phyloP scores from a whole-genome alignment of 352 stramenopile species.

The Pythium brachiatum region DNA sequence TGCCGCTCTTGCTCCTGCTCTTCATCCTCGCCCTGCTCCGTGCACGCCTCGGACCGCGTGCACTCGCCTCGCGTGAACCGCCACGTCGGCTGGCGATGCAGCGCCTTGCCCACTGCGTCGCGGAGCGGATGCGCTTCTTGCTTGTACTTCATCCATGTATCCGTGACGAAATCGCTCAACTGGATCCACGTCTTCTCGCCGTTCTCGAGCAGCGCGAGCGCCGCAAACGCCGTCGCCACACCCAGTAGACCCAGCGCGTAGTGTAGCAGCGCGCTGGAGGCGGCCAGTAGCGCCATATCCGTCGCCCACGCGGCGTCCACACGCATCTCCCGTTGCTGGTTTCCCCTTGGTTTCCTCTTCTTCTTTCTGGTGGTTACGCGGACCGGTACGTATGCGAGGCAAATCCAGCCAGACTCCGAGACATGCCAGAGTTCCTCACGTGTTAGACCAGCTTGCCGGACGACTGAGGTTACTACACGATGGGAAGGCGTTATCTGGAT shows the following conservation, averaged over 20 bases:
- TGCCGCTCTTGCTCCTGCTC: background rate
- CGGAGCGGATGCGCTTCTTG: background rate
- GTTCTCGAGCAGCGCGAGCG: slow-evolving; percentile 22
- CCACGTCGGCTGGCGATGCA: slow-evolving; percentile 21
- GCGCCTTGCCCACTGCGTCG: background rate
- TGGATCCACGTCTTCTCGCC: background rate
- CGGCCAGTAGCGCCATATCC: slow-evolving; percentile 57
- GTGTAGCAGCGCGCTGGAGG: slow-evolving; percentile 59
- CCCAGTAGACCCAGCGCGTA: slow-evolving; percentile 61
- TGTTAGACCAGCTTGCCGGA: background rate
- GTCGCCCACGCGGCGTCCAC: slow-evolving; percentile 36
- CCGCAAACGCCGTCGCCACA: slow-evolving; percentile 36
- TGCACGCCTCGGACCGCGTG: slow-evolving; percentile 9
- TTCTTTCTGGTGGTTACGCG: background rate
- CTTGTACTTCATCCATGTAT: background rate
- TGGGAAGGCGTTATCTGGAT: background rate
- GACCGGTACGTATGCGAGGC: no score
- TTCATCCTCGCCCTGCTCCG: slow-evolving; percentile 6
- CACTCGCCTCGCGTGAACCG: slow-evolving; percentile 9
- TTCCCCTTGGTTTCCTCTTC: background rate
- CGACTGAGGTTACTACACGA: slow-evolving; percentile 17
- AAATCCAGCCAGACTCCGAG: background rate
- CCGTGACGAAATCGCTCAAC: background rate
- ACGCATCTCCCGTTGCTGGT: background rate
- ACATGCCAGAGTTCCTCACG: background rate